phyloP scores from a whole-genome alignment of 805 yeast genomes.

The Clavispora santaluciae region DNA sequence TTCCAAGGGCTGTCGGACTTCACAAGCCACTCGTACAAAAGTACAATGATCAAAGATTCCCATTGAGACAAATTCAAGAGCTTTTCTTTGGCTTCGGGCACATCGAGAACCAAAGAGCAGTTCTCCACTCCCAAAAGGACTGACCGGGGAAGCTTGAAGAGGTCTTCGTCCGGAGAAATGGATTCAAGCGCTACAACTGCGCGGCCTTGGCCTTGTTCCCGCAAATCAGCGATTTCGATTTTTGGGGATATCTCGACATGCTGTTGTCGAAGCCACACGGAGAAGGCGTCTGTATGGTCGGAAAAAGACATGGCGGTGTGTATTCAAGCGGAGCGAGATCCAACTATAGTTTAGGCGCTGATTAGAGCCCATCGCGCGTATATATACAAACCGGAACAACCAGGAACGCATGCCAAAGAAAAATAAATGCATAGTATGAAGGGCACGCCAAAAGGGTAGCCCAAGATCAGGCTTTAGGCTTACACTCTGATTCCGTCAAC shows the following conservation, averaged over 20 bases:
- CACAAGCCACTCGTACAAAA: conserved; percentile 54
- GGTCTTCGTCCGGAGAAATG: conserved; percentile 55
- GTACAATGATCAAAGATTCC: conserved; percentile 69
- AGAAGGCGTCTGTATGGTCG: conserved; percentile 18
- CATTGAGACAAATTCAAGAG: conserved; percentile 55
- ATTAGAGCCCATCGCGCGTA: too few relatives aligned
- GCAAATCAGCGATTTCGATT: conserved; percentile 55
- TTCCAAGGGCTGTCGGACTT: conserved; percentile 54
- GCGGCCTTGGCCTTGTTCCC: conserved; percentile 64
- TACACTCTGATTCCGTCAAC: conserved; percentile 4
- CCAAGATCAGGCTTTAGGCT: background rate
- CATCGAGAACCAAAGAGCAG: conserved; percentile 37
- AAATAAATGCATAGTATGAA: too few relatives aligned
- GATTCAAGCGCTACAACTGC: conserved; percentile 64
- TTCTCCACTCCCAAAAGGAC: conserved; percentile 57
- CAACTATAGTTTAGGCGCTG: too few relatives aligned
- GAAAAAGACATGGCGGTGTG: conserved; percentile 5
- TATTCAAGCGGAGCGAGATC: too few relatives aligned
- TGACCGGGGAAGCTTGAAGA: conserved; percentile 66
- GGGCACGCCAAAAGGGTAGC: too few relatives aligned
- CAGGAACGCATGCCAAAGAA: too few relatives aligned
- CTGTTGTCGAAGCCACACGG: conserved; percentile 23
- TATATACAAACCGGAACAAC: background rate
- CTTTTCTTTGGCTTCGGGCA: conserved; percentile 26
- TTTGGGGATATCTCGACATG: conserved; percentile 51